Evolutionary conservation across 1,139 yeast species (phyloP).

Genomic region (Blastobotrys arbuscula): DNA sequence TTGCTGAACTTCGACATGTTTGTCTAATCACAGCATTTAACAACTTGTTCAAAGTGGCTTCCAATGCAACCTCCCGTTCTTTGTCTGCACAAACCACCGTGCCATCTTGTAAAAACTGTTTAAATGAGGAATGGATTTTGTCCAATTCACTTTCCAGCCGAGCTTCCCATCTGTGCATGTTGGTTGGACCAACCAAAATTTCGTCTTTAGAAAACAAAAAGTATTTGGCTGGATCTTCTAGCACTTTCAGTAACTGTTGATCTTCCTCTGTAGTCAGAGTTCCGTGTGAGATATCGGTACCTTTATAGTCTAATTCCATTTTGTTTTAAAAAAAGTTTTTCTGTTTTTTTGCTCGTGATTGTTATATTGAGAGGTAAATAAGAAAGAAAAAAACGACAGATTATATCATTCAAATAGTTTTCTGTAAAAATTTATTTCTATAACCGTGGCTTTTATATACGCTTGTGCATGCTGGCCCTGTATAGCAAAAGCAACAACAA

Average conservation of each 20-base stretch:
- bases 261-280: constrained; percentile 11
- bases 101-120: constrained; percentile 10
- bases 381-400: background rate
- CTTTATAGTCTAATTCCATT: constrained; percentile 1
- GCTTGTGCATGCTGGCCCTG: too few relatives aligned
- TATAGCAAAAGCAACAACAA: too few relatives aligned
- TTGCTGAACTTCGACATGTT: constrained; percentile 9
- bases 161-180: constrained; percentile 14
- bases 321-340: background rate
- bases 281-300: background rate
- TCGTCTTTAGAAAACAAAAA: constrained; percentile 10
- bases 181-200: constrained; percentile 12
- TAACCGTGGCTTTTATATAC: too few relatives aligned
- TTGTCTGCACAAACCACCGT: constrained; percentile 11
- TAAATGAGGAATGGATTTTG: constrained; percentile 10
- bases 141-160: constrained; percentile 11
- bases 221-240: constrained; percentile 9
- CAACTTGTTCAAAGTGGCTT: constrained; percentile 5
- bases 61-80: constrained; percentile 6
- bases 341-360: background rate
- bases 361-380: background rate
- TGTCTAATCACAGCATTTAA: constrained; percentile 11
- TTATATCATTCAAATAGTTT: background rate
- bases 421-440: background rate
- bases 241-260: constrained; percentile 8